These are phyloP conservation scores for Paralagenidium karlingii DNA, from an alignment of 352 stramenopile genomes.

Conservation along the genomic window DNA sequence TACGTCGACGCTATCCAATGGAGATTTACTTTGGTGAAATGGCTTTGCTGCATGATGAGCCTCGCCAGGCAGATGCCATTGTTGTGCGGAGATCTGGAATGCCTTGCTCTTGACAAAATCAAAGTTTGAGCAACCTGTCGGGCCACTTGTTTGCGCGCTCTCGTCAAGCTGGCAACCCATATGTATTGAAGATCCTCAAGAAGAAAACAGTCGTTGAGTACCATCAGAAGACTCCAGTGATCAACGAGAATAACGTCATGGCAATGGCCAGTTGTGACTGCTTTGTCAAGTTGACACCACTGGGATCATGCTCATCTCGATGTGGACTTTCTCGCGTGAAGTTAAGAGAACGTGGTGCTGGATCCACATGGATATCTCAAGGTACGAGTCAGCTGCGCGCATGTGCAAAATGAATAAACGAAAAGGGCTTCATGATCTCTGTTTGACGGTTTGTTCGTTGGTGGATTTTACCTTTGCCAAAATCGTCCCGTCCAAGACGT, in stretches of 20 bases:
- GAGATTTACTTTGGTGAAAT: constrained; percentile 27
- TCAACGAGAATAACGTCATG: constrained; percentile 97
- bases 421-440: too few relatives aligned
- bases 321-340: constrained; percentile 89
- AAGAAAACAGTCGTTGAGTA: constrained; percentile 92
- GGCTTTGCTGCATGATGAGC: constrained; percentile 13
- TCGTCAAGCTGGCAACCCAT: constrained; percentile 53
- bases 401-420: too few relatives aligned
- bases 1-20: too few relatives aligned
- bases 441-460: too few relatives aligned
- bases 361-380: constrained; percentile 90
- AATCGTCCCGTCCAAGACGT: constrained; percentile 81
- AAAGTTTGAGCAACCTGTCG: constrained; percentile 79
- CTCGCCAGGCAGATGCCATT: constrained; percentile 23
- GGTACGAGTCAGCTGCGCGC: too few relatives aligned
- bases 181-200: constrained; percentile 90
- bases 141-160: constrained; percentile 79
- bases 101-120: constrained; percentile 76
- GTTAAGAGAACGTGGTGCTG: constrained; percentile 95
- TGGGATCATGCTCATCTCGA: constrained; percentile 57
- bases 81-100: constrained; percentile 65
- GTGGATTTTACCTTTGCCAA: constrained; percentile 92
- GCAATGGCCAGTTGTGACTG: constrained; percentile 80
- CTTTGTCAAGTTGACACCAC: constrained; percentile 23
- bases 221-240: constrained; percentile 93